Evolutionary conservation across 306 rosid genomes (phyloP).

Genomic region (Lupinus albus): DNA sequence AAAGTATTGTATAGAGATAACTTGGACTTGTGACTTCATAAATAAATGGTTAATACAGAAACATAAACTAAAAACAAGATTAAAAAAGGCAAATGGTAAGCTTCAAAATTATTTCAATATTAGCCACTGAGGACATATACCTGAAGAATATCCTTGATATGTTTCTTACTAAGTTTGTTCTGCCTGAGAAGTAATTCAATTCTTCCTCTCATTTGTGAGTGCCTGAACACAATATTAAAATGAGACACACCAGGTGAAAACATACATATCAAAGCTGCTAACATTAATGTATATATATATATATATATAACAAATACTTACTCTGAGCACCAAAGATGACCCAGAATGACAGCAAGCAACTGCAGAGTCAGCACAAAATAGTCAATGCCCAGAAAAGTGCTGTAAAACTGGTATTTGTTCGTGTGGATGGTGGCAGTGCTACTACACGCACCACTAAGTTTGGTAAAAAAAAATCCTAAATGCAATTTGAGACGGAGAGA

Average conservation of each 20-base stretch:
- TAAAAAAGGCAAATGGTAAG: background rate
- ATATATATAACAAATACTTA: conserved; percentile 47
- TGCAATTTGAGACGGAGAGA: conserved; percentile 20
- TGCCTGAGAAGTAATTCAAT: conserved; percentile 89
- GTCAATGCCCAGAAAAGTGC: conserved; percentile 25
- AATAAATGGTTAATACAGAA: conserved; percentile 15
- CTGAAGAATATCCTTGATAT: conserved; percentile 81
- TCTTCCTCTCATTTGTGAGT: conserved; percentile 82
- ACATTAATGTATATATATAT: background rate
- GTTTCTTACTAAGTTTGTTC: conserved; percentile 73
- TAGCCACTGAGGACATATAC: conserved; percentile 43
- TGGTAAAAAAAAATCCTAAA: background rate
- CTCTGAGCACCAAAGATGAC: conserved; percentile 96
- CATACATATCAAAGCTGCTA: conserved; percentile 18
- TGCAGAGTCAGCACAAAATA: conserved; percentile 50
- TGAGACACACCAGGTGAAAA: conserved; percentile 29
- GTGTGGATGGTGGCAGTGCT: conserved; percentile 6
- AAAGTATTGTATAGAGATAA: conserved; percentile 27
- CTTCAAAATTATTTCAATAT: background rate
- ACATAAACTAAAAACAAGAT: conserved; percentile 16
- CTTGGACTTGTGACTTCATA: conserved; percentile 1
- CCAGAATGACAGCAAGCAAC: conserved; percentile 87
- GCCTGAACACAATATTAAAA: conserved; percentile 51
- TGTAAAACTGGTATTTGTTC: conserved; percentile 28
- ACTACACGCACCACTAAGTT: conserved; percentile 2